Evolutionary conservation across 1,284 basidiomycete species (phyloP).

Genomic region (Athelia sp.): DNA sequence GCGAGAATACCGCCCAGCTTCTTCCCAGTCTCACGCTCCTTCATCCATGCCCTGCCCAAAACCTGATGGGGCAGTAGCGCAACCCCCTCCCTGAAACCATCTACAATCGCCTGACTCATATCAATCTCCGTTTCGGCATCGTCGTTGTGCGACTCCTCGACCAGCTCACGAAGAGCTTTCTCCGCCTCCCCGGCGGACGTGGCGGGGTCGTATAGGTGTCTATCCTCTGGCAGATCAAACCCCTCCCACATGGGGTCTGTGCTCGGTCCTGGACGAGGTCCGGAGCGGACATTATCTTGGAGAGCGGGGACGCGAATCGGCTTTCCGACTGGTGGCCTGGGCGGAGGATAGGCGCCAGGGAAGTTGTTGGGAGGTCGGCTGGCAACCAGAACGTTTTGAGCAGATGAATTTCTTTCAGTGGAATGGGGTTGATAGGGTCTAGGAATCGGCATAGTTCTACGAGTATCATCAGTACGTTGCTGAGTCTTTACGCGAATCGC

Average conservation of each 20-base stretch:
- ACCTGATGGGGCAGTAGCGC: slow-evolving; percentile 84
- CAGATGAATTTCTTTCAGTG: background rate
- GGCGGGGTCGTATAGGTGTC: slow-evolving; percentile 28
- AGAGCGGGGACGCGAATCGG: slow-evolving; percentile 15
- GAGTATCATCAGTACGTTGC: slow-evolving; percentile 1
- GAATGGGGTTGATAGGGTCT: background rate
- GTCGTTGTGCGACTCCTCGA: slow-evolving; percentile 46
- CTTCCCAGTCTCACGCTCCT: slow-evolving; percentile 74
- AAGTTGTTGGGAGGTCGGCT: background rate
- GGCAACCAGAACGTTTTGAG: background rate
- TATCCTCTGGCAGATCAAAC: slow-evolving; percentile 27
- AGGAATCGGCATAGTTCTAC: slow-evolving; percentile 8
- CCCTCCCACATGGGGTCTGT: slow-evolving; percentile 12
- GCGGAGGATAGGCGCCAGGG: background rate
- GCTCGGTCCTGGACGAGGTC: slow-evolving; percentile 4
- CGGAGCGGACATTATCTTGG: slow-evolving; percentile 7
- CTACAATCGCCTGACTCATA: slow-evolving; percentile 59
- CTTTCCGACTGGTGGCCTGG: background rate
- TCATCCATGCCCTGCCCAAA: slow-evolving; percentile 85
- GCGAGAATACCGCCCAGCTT: slow-evolving; percentile 86
- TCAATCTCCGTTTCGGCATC: slow-evolving; percentile 57
- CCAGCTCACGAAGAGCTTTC: slow-evolving; percentile 58
- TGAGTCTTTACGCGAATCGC: background rate
- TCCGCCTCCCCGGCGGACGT: slow-evolving; percentile 51
- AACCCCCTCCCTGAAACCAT: slow-evolving; percentile 69